A percentile compares a stretch with the other conserved stretches of the same genome.
Evolutionary conservation across 1,284 basidiomycete genomes (phyloP).

Genomic region (Apiotrichum porosum): DNA sequence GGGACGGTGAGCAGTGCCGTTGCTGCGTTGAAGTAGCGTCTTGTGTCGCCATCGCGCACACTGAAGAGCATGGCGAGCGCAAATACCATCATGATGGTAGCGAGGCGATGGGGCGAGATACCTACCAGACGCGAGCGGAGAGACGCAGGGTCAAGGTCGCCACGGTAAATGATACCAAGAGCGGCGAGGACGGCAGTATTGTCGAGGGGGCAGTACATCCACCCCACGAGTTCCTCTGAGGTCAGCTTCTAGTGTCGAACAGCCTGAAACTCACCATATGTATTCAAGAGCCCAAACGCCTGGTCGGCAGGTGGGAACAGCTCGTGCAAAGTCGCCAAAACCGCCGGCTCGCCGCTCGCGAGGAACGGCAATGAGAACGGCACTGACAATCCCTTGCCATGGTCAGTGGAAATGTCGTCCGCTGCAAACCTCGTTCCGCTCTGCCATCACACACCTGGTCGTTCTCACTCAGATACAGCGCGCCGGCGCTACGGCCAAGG

Average conservation of each 20-base stretch:
- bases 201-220: constrained; percentile 25
- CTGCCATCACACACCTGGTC: constrained; percentile 9
- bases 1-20: constrained; percentile 14
- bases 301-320: constrained; percentile 12
- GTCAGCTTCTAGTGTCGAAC: background rate
- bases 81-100: constrained; percentile 16
- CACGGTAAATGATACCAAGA: constrained; percentile 12
- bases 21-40: constrained; percentile 15
- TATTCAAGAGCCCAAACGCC: constrained; percentile 6
- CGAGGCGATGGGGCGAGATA: constrained; percentile 16
- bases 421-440: background rate
- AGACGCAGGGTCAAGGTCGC: too few species aligned
- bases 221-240: constrained; percentile 20
- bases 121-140: constrained; percentile 13
- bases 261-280: constrained; percentile 10
- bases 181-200: constrained; percentile 1
- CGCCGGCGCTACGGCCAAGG: constrained; percentile 21
- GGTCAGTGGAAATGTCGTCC: constrained; percentile 9
- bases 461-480: constrained; percentile 19
- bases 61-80: constrained; percentile 12
- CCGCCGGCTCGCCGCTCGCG: constrained; percentile 4
- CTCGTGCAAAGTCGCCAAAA: constrained; percentile 9
- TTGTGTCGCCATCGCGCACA: constrained; percentile 10
- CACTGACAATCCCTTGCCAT: too few species aligned
- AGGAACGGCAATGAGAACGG: constrained; percentile 16